Percentiles rank a stretch among this genome's conserved stretches.
phyloP scores from a whole-genome alignment of 768 basidiomycete species.

The Astraeus odoratus region DNA sequence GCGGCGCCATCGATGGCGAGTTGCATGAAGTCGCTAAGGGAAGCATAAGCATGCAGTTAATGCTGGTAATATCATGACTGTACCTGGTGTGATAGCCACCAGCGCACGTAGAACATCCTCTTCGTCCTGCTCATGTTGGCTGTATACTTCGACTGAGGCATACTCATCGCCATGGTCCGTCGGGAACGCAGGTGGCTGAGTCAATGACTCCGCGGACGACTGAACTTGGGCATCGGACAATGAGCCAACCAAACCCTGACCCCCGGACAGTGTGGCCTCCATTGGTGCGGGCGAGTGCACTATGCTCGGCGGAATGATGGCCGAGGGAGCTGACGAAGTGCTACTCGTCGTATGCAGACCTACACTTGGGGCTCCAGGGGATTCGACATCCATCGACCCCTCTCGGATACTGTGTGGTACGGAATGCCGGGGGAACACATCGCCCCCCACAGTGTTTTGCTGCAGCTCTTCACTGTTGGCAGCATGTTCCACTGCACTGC shows the following conservation, averaged over 20 bases:
- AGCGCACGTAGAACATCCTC: constrained; percentile 18
- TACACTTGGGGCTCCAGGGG: too few relatives aligned
- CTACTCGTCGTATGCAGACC: too few relatives aligned
- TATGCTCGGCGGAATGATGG: too few relatives aligned
- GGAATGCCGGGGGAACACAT: too few relatives aligned
- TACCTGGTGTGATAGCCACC: constrained; percentile 7
- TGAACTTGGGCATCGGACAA: background rate
- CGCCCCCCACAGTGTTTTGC: too few relatives aligned
- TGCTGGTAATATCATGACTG: constrained; percentile 6
- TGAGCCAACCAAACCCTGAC: too few relatives aligned
- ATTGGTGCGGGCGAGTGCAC: background rate
- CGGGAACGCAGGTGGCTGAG: background rate
- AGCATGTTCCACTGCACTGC: too few relatives aligned
- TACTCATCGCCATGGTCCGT: constrained; percentile 1
- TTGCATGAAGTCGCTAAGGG: constrained; percentile 3
- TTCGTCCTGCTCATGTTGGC: constrained; percentile 12
- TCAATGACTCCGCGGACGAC: background rate
- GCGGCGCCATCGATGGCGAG: background rate
- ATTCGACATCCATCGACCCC: too few relatives aligned
- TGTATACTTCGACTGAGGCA: constrained; percentile 9
- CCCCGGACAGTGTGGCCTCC: too few relatives aligned
- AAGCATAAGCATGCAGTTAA: background rate
- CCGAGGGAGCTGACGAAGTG: too few relatives aligned
- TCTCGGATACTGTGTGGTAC: too few relatives aligned
- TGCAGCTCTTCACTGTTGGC: too few relatives aligned